Conservation (phyloP, 495 filamentous ascomycete genomes). For the Trypethelium eluteriae region DNA sequence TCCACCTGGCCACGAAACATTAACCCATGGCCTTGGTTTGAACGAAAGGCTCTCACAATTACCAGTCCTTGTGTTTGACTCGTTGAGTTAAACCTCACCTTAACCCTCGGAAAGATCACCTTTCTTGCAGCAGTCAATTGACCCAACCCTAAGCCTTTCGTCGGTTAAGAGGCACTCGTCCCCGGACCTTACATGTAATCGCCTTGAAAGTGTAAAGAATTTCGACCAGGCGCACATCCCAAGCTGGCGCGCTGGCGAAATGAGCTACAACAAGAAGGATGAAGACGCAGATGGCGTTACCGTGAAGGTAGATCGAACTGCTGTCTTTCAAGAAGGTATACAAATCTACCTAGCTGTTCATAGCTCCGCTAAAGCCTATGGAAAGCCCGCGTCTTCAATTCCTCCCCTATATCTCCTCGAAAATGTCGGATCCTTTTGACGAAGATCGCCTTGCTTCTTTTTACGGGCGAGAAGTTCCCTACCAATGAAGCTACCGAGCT, state of each 20-base stretch:
- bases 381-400: constrained; percentile 92
- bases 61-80: not conserved
- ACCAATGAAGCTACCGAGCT: constrained; percentile 95
- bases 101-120: not conserved
- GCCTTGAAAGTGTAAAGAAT: not conserved
- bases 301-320: constrained; percentile 94
- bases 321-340: constrained; percentile 96
- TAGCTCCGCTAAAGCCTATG: not conserved
- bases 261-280: constrained; percentile 98
- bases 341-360: not conserved
- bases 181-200: not conserved
- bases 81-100: not conserved
- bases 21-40: not conserved
- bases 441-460: constrained; percentile 93
- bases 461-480: constrained; percentile 94
- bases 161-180: not conserved
- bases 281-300: constrained; percentile 89
- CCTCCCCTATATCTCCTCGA: constrained; percentile 65
- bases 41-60: not conserved
- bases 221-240: not conserved
- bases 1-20: constrained; percentile 10
- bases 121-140: not conserved
- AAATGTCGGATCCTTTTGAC: constrained; percentile 92
- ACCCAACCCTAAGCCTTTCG: too few relatives aligned
- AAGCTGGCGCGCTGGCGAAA: constrained; percentile 35